Evolutionary conservation across 177 flowering plant species (phyloP).

Genomic region (Tripterygium wilfordii): DNA sequence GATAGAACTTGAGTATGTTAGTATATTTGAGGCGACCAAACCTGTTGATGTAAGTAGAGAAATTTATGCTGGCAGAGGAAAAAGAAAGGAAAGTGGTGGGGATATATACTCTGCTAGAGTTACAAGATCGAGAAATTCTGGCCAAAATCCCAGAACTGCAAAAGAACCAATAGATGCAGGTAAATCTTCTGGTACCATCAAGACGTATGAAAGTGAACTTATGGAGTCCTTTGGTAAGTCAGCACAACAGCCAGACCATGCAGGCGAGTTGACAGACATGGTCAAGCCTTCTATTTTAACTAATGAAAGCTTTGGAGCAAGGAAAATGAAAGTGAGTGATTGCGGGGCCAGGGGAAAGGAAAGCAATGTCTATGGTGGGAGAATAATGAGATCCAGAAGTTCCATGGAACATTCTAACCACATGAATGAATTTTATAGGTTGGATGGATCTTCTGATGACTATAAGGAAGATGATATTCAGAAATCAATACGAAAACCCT

Average conservation of each 20-base stretch:
- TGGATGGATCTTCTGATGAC: slow-evolving; percentile 7
- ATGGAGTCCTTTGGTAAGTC: slow-evolving; percentile 1
- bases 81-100: slow-evolving; percentile 1
- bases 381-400: slow-evolving; percentile 22
- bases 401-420: slow-evolving; percentile 5
- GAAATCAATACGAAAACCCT: slow-evolving; percentile 4
- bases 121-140: slow-evolving; percentile 15
- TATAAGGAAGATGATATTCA: slow-evolving; percentile 5
- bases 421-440: slow-evolving; percentile 1
- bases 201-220: slow-evolving; percentile 7
- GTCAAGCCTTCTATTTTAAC: slow-evolving; percentile 5
- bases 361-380: slow-evolving; percentile 4
- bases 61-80: background rate
- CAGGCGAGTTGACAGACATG: slow-evolving; percentile 10
- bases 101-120: slow-evolving; percentile 11
- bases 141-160: slow-evolving; percentile 3
- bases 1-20: no score
- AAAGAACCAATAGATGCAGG: slow-evolving; percentile 8
- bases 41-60: no score
- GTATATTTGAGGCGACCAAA: no score
- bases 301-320: background rate
- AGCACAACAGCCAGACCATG: slow-evolving; percentile 7
- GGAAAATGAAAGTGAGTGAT: slow-evolving; percentile 3
- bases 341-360: slow-evolving; percentile 12
- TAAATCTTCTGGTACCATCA: slow-evolving; percentile 9